A percentile compares a stretch with the other conserved stretches of the same genome.
Evolutionary conservation across 495 filamentous ascomycete genomes (phyloP).

Genomic region (Penicillium riverlandense): DNA sequence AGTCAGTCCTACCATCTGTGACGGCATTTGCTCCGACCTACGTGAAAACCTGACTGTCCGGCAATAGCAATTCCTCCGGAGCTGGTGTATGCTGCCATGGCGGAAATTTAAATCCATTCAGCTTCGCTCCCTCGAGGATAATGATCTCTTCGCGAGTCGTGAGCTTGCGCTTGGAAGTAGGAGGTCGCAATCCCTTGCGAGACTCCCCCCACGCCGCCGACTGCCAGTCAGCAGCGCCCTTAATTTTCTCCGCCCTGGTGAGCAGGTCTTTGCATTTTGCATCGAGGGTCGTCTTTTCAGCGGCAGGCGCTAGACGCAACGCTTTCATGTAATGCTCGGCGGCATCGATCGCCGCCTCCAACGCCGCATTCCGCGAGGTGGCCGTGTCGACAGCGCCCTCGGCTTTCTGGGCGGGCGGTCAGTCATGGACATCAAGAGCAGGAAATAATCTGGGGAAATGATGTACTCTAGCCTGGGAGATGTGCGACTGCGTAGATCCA

Average conservation of each 20-base stretch:
- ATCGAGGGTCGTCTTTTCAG: conserved; percentile 53
- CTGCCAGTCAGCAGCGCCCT: conserved; percentile 37
- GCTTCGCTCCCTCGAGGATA: conserved; percentile 63
- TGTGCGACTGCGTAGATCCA: conserved; percentile 13
- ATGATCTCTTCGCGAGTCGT: conserved; percentile 72
- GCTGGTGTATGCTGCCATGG: conserved; percentile 65
- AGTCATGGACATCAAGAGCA: background rate
- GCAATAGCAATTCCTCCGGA: conserved; percentile 40
- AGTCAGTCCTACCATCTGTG: background rate
- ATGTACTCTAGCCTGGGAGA: conserved; percentile 22
- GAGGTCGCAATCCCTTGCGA: conserved; percentile 18
- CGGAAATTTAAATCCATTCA: conserved; percentile 75
- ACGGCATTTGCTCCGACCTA: conserved; percentile 26
- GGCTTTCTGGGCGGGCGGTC: conserved; percentile 44
- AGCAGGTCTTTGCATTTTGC: conserved; percentile 60
- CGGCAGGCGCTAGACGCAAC: conserved; percentile 40
- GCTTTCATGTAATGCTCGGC: conserved; percentile 76
- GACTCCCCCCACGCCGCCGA: conserved; percentile 11
- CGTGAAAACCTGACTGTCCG: conserved; percentile 36
- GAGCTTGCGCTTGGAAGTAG: conserved; percentile 50
- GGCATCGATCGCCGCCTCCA: conserved; percentile 65
- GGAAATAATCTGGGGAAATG: background rate
- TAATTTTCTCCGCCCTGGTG: conserved; percentile 65
- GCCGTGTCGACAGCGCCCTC: conserved; percentile 49
- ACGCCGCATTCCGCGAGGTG: conserved; percentile 56